Conservation (phyloP, 257 asterid species). For the Gentiana macrophylla region DNA sequence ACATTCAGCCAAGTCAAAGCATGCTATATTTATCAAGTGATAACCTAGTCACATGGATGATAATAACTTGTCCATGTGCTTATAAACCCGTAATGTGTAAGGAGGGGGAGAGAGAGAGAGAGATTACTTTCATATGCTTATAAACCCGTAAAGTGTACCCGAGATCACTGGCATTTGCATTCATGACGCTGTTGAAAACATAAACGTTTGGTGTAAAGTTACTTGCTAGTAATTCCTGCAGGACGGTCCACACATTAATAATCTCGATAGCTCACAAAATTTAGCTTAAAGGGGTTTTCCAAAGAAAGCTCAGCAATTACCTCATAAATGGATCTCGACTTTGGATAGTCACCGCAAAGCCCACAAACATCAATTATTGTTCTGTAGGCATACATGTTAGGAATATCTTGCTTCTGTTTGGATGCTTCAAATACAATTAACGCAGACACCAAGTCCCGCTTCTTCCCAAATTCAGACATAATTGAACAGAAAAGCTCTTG, state of each 20-base stretch:
- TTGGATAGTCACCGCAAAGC: conserved; percentile 74
- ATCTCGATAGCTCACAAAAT: background rate
- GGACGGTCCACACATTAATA: conserved; percentile 19
- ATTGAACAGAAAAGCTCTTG: conserved; percentile 53
- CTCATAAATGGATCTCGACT: conserved; percentile 79
- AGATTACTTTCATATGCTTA: conserved; percentile 69
- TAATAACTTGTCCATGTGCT: too few relatives aligned
- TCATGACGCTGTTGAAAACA: conserved; percentile 92
- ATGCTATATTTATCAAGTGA: too few relatives aligned
- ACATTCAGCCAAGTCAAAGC: conserved; percentile 7
- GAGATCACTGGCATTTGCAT: conserved; percentile 79
- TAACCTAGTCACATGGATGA: too few relatives aligned
- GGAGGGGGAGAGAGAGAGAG: conserved; percentile 9
- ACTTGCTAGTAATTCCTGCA: conserved; percentile 60
- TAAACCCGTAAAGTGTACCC: conserved; percentile 54
- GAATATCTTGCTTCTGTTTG: conserved; percentile 39
- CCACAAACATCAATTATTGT: conserved; percentile 92
- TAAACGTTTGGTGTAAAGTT: conserved; percentile 56
- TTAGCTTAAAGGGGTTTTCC: background rate
- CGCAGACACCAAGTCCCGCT: conserved; percentile 62
- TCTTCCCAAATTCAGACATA: conserved; percentile 82
- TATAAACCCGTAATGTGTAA: too few relatives aligned
- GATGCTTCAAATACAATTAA: conserved; percentile 60
- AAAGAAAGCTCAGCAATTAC: conserved; percentile 21
- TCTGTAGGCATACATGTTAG: conserved; percentile 69